Base-by-base conservation (phyloP, 1,284 basidiomycete genomes). In the Microbotryum scabiosae region DNA sequence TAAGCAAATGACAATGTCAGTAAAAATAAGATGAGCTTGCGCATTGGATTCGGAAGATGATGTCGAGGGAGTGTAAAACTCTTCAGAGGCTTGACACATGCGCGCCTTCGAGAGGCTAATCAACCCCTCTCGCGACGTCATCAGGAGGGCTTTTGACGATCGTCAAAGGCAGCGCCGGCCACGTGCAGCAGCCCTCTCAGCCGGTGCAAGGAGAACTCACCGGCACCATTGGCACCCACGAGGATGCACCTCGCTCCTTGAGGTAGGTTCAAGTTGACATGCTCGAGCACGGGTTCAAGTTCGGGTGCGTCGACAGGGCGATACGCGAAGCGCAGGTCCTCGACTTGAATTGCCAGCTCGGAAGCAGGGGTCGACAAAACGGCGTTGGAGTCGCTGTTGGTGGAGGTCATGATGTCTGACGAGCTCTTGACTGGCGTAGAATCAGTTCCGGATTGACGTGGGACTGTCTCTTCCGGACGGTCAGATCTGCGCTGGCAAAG, bases 191-290 rank as follows among this genome's bases (percentile, higher is more conserved):
- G 12, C 36, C 30, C 8, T 30, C 10, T 12, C 36, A 41, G 36
- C 36, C 12, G 14, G 12, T 12, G 36, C 36, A 2, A 5, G 36
- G 14, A 36, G 4, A 23, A 73, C 81, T 61, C 57, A 84, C 90
- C 90, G 75, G 73, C 73, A 12, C 91, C 90, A 73, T 94, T 94
- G n/a, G 90, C 88, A 55, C 91, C 91, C 36, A 93, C 78, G 41
- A 96, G 76, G 62, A 96, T 81, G 52, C 88, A 90, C 51, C 91
- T 80, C 9, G 87, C 86, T 0, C 88, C 90, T 36, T 76, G 79
- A 3, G 84, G 82, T 4, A 94, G 81, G 63, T 79, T 71, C 49
- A 94, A 76, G 66, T 80, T 79, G 64, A 93, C 79, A 70, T 84
- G 76, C n/a, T 78, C 71, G 54, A 97, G 81, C 18, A 69, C 65